phyloP scores from a whole-genome alignment of 148 eudicot species.

The Diospyros lotus region DNA sequence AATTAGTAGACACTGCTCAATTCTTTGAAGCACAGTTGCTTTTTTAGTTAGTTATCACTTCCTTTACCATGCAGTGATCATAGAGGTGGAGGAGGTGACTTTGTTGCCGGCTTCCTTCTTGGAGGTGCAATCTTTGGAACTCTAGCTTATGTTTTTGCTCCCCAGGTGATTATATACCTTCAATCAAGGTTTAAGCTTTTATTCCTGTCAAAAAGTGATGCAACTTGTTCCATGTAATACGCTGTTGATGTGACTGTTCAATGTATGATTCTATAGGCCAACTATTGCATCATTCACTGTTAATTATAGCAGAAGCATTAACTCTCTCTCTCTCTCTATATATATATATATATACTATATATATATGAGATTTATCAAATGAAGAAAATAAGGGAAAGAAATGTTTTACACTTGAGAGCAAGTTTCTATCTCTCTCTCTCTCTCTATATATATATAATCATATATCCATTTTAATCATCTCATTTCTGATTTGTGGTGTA shows the following conservation, averaged over 20 bases:
- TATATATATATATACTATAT: too few relatives aligned
- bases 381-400: too few relatives aligned
- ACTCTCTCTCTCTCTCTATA: too few relatives aligned
- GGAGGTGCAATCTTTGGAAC: slow-evolving; percentile 88
- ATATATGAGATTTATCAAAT: too few relatives aligned
- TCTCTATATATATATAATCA: too few relatives aligned
- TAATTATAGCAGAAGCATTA: too few relatives aligned
- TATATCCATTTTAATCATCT: neutral
- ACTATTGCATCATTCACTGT: neutral
- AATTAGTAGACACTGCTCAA: neutral
- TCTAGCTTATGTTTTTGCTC: slow-evolving; percentile 75
- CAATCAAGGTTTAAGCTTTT: neutral
- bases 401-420: too few relatives aligned
- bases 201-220: neutral
- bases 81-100: slow-evolving; percentile 63
- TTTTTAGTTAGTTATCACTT: neutral
- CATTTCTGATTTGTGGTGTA: neutral
- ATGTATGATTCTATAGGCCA: neutral
- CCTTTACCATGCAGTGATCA: slow-evolving; percentile 37
- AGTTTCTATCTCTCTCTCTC: neutral
- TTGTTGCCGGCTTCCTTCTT: slow-evolving; percentile 69
- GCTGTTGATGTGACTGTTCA: neutral
- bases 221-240: neutral
- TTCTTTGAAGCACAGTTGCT: neutral
- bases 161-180: slow-evolving; percentile 51